Percentiles rank a stretch among this genome's conserved stretches.
These are phyloP conservation scores for Cystoderma amianthinum DNA, from an alignment of 768 basidiomycete species.

Conservation along the genomic window DNA sequence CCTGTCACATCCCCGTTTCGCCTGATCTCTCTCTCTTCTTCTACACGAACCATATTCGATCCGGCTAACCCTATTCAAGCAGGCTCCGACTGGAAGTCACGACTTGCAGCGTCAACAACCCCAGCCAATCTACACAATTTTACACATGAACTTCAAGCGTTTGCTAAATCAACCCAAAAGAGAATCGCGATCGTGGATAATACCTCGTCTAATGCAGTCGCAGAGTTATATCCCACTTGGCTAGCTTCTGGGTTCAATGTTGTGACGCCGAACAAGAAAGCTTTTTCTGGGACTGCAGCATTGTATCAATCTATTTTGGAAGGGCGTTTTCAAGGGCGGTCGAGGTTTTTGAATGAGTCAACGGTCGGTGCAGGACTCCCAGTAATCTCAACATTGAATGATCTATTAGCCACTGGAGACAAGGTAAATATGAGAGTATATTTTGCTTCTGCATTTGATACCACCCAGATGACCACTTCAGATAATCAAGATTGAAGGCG, in stretches of 20 bases:
- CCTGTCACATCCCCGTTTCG: conserved; percentile 50
- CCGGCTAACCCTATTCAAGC: conserved; percentile 33
- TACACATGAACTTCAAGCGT: conserved; percentile 34
- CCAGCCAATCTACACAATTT: conserved; percentile 42
- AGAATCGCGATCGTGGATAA: conserved; percentile 82
- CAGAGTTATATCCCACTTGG: conserved; percentile 75
- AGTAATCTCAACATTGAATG: conserved; percentile 86
- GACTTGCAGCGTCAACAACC: conserved; percentile 30
- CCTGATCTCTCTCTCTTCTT: conserved; percentile 65
- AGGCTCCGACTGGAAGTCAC: conserved; percentile 27
- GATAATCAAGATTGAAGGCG: conserved; percentile 92
- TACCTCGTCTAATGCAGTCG: conserved; percentile 81
- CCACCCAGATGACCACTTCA: conserved; percentile 15
- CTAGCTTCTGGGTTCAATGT: conserved; percentile 75
- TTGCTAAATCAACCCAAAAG: conserved; percentile 35
- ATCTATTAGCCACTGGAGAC: conserved; percentile 89
- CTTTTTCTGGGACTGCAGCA: conserved; percentile 64
- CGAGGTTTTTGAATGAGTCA: conserved; percentile 76
- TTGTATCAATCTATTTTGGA: conserved; percentile 66
- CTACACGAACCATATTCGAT: conserved; percentile 51
- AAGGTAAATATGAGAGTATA: conserved; percentile 40
- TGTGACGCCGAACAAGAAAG: conserved; percentile 98
- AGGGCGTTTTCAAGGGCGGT: conserved; percentile 51
- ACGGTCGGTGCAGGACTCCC: conserved; percentile 97
- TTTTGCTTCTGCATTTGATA: background rate